These are phyloP conservation scores for Kodamaea jinghongensis DNA, from an alignment of 805 yeast genomes.

Conservation along the genomic window DNA sequence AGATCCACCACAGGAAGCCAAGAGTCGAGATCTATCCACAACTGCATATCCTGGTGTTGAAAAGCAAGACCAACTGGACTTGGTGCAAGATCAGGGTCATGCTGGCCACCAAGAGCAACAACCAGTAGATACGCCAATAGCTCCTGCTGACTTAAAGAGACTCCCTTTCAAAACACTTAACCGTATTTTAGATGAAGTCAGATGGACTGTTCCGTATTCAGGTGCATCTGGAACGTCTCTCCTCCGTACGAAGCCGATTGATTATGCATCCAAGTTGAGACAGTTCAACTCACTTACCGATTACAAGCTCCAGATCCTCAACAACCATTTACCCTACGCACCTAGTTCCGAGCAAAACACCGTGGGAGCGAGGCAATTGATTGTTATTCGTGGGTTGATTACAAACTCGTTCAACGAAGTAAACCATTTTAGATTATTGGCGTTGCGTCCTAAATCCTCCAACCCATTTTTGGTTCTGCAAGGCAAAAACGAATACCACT, in stretches of 20 bases:
- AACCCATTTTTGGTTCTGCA: slow-evolving; percentile 15
- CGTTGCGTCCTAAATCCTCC: slow-evolving; percentile 21
- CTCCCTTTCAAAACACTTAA: slow-evolving; percentile 61
- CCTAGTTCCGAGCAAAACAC: slow-evolving; percentile 28
- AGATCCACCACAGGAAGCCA: too few relatives aligned
- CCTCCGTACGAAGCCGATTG: slow-evolving; percentile 32
- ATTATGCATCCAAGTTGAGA: slow-evolving; percentile 29
- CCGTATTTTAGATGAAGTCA: slow-evolving; percentile 63
- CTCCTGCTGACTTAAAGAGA: slow-evolving; percentile 1
- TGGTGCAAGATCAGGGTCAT: too few relatives aligned
- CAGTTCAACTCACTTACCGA: slow-evolving; percentile 13
- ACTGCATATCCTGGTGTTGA: too few relatives aligned
- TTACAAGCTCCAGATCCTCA: slow-evolving; percentile 30
- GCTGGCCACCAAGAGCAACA: too few relatives aligned
- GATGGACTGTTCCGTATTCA: slow-evolving; percentile 17
- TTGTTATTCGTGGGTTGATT: slow-evolving; percentile 32
- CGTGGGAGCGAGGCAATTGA: slow-evolving; percentile 19
- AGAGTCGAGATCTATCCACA: too few relatives aligned
- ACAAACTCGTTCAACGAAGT: slow-evolving; percentile 13
- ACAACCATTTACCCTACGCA: slow-evolving; percentile 31
- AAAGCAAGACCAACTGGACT: too few relatives aligned
- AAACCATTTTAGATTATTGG: slow-evolving; percentile 30
- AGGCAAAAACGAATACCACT: slow-evolving; percentile 38
- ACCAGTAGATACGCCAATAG: background rate
- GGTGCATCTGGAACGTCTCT: slow-evolving; percentile 16